Base-by-base conservation (phyloP, 257 asterid genomes). In the Nicotiana tomentosiformis region DNA sequence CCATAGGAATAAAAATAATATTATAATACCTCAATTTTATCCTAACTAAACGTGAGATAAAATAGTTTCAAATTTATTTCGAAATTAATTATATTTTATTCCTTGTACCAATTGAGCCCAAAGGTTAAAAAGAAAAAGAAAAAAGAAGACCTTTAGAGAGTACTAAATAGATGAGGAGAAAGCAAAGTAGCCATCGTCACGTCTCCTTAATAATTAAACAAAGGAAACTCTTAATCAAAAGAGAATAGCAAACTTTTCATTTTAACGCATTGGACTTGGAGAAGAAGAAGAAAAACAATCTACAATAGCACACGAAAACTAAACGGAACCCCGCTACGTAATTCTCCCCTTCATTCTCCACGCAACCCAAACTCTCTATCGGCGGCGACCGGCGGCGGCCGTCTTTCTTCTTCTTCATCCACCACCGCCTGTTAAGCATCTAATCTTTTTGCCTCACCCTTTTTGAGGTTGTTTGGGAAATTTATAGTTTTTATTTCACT, bases 141-240 rank as follows among this genome's bases (percentile, higher is more conserved):
- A 32, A 32, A 32, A 32, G 33, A 32, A 2, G 2, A 1, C 8
- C 7, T 37, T 37, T 37, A 5, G 39, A 5, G 39, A 35, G 39
- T 5, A 37, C 9, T 37, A 37, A 37, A 37, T 8, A 8, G 11
- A 43, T 8, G 11, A 43, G 51, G 11, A 43, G n/a, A 39, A 62
- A 72, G 37, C 30, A 74, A 74, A 49, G 79, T 49, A 49, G 62
- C 26, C 37, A 74, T 74, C 43, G 10, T 46, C 43, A 74, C 62
- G 80, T 74, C 80, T 74, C 80, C 79, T n/a, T 70, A 70, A 43
- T 70, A 46, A 72, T 43, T 72, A 20, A 46, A 46, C 57, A 69
- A 37, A 43, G 51, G 51, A 43, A 43, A 43, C 51, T 43, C 51
- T 51, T 10, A 56, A 56, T 4, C 5, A 56, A 16, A 56, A 5